Evolutionary conservation across 2,329 filamentous ascomycete genomes (phyloP), one percentile per base, ranked within the genome.

Genomic region (Hypoxylon sp.): DNA sequence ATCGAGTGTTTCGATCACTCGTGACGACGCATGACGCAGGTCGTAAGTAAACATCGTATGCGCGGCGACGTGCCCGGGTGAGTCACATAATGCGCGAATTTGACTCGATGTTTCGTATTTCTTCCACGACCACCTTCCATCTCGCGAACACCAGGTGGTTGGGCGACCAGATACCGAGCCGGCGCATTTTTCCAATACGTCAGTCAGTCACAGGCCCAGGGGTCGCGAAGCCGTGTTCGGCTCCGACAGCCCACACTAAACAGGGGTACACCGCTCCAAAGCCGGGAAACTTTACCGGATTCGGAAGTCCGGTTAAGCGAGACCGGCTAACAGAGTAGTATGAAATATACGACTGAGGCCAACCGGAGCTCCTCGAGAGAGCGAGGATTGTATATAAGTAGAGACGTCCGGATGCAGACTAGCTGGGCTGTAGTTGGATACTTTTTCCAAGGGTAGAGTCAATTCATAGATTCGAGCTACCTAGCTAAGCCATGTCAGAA

Each of bases 151-250:
- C 8, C 16, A 40, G 8, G 16, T 40, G 16, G n/a, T 40, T 40
- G 36, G 36, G 36, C 16, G 11, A 40, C 11, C 3, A 40, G 20
- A 20, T 40, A 20, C 36, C 36, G 36, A 40, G 36, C 36, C 16
- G 36, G 2, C 24, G 18, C 12, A 28, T 52, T 28, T 18, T 4
- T 28, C 28, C 24, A 24, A 30, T 33, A 40, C 36, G n/a, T 40
- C 16, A 20, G 18, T 38, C 18, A 18, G 8, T 26, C 30, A 16
- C 18, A 14, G 20, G 18, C 9, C 30, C 11, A 28, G 40, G 42
- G 26, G 18, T n/a, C n/a, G 3, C n/a, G 14, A 22, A 64, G 55
- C 65, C 65, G 65, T 14, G 57, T 24, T 67, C 65, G 65, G 65
- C 51, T 67, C 61, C 65, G 65, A 55, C 14, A 24, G 9, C 9